A percentile compares a stretch with the other conserved stretches of the same genome.
Conservation (phyloP, 768 basidiomycete genomes). For the Cystofilobasidium macerans region DNA sequence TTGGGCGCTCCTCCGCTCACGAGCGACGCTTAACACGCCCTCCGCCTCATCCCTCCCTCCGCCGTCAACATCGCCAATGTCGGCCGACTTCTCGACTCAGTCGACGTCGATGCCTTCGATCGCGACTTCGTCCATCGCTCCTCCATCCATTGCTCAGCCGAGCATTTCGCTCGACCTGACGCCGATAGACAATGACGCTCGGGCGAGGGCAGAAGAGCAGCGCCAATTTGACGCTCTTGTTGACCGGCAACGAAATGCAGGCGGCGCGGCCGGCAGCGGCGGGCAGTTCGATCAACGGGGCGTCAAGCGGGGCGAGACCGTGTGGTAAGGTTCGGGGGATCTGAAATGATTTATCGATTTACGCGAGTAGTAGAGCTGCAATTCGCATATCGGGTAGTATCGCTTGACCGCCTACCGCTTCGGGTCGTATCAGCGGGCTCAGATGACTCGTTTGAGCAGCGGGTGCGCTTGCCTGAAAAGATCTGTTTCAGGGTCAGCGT, state of each 20-base stretch:
- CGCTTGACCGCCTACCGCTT: too few relatives aligned
- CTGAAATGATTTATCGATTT: not conserved
- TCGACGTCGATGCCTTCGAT: not conserved
- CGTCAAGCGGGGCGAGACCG: slow-evolving; percentile 1
- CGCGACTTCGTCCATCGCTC: not conserved
- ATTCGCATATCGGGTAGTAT: not conserved
- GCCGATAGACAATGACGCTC: not conserved
- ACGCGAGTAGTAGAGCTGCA: not conserved
- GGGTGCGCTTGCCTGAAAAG: too few relatives aligned
- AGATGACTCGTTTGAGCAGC: too few relatives aligned
- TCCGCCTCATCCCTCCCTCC: not conserved
- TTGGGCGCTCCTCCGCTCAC: not conserved
- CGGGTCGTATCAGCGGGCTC: too few relatives aligned
- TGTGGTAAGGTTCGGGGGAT: not conserved
- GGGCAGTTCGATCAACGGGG: not conserved
- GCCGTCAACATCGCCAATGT: not conserved
- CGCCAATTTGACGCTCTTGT: not conserved
- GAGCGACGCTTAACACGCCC: not conserved
- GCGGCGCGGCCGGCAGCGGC: not conserved
- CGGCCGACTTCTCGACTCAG: not conserved
- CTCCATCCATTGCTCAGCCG: not conserved
- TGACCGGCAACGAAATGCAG: not conserved
- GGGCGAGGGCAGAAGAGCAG: not conserved
- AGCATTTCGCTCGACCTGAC: not conserved
- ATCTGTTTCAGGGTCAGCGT: too few relatives aligned